Conservation (phyloP, 1,139 yeast genomes). For the Pichia sorboxylosa region DNA sequence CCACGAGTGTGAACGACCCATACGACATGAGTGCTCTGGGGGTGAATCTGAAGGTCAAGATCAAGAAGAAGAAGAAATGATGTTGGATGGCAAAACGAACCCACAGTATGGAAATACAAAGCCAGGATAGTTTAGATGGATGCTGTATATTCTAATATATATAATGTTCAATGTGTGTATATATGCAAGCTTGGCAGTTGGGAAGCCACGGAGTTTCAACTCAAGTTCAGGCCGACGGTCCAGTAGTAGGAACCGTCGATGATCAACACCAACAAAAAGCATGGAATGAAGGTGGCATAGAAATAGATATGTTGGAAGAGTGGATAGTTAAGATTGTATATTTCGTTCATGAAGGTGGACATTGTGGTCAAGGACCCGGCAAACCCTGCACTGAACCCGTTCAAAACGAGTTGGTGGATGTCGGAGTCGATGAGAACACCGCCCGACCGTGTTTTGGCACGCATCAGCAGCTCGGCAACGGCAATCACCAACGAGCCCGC, state of each 20-base stretch:
- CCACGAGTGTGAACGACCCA: conserved; percentile 6
- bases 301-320: conserved; percentile 27
- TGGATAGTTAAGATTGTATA: conserved; percentile 28
- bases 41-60: conserved; percentile 6
- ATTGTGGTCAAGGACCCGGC: conserved; percentile 73
- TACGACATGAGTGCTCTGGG: conserved; percentile 19
- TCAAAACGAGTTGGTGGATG: conserved; percentile 39
- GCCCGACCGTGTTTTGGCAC: conserved; percentile 26
- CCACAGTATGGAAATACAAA: too few relatives aligned
- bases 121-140: too few relatives aligned
- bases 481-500: conserved; percentile 49
- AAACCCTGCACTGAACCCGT: conserved; percentile 56
- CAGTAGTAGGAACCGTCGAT: conserved; percentile 46
- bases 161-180: too few relatives aligned
- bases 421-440: conserved; percentile 24
- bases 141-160: too few relatives aligned
- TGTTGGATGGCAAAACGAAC: too few relatives aligned
- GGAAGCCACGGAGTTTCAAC: too few relatives aligned
- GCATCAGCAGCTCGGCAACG: conserved; percentile 37
- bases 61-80: conserved; percentile 17
- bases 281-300: conserved; percentile 25
- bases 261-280: conserved; percentile 33
- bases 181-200: too few relatives aligned
- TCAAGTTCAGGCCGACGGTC: conserved; percentile 27
- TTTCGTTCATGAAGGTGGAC: conserved; percentile 64